Evolutionary conservation across 2,329 filamentous ascomycete genomes (phyloP).

Genomic region (Colletotrichum sp.): DNA sequence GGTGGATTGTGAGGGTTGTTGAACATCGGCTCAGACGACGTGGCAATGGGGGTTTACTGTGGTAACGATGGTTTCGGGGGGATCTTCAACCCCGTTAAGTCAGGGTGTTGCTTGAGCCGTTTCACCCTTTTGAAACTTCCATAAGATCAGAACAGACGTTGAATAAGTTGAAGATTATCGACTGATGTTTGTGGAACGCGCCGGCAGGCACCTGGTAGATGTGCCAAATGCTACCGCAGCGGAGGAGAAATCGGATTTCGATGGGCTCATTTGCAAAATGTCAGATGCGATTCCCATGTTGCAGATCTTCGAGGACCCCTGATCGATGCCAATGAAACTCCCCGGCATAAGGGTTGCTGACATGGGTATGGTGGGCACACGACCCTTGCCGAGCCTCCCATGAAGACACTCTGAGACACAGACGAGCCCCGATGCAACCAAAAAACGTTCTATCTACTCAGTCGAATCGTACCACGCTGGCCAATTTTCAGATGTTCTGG

Average conservation of each 20-base stretch:
- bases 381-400: conserved; percentile 9
- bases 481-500: conserved; percentile 11
- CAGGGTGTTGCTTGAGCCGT: background rate
- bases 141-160: conserved; percentile 1
- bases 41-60: background rate
- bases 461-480: conserved; percentile 13
- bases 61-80: background rate
- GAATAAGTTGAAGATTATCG: conserved; percentile 1
- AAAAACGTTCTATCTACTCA: conserved; percentile 17
- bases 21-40: background rate
- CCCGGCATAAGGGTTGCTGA: background rate
- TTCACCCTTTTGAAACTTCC: background rate
- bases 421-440: background rate
- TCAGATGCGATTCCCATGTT: background rate
- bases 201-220: background rate
- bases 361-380: conserved; percentile 7
- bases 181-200: conserved; percentile 9
- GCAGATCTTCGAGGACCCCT: background rate
- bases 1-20: background rate
- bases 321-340: conserved; percentile 4
- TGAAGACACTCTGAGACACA: conserved; percentile 13
- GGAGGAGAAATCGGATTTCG: background rate
- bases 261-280: background rate
- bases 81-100: background rate
- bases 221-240: background rate